Evolutionary conservation across 116 monocot species (phyloP).

Genomic region (Dioscorea cayenensis): DNA sequence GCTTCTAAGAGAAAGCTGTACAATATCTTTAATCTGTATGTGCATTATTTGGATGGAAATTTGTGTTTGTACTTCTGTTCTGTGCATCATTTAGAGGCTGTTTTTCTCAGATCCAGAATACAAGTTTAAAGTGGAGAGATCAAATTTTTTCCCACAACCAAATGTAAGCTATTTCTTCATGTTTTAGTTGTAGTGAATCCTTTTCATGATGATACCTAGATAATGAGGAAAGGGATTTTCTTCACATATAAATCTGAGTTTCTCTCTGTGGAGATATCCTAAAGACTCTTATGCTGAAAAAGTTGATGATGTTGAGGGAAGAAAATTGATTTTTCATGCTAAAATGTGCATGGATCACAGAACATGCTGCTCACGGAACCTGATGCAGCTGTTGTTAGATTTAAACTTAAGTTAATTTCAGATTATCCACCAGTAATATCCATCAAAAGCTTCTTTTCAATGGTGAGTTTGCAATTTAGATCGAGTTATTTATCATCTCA

Average conservation of each 20-base stretch:
- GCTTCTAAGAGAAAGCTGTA: no score
- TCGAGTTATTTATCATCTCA: no score
- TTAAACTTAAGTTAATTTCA: constrained; percentile 52
- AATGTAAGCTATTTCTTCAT: constrained; percentile 40
- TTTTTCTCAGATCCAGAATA: constrained; percentile 71
- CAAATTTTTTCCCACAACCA: constrained; percentile 94
- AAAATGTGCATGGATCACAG: no score
- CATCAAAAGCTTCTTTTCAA: constrained; percentile 80
- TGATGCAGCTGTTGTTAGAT: constrained; percentile 86
- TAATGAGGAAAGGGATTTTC: neutral
- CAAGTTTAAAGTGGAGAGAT: constrained; percentile 70
- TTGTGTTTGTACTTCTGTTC: neutral
- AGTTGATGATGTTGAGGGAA: no score
- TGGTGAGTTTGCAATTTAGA: constrained; percentile 28
- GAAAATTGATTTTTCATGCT: no score
- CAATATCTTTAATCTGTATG: no score
- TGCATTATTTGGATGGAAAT: neutral
- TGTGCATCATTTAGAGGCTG: neutral
- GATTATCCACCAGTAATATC: constrained; percentile 74
- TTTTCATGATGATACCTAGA: neutral
- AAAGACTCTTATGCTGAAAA: no score
- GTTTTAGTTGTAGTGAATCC: neutral
- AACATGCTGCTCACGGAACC: no score
- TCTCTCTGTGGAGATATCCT: no score
- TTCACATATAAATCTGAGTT: no score